Percentiles rank a stretch among this genome's conserved stretches.
These are phyloP conservation scores for Trichophyton mentagrophytes DNA, from an alignment of 2,329 filamentous ascomycete genomes.

Conservation along the genomic window DNA sequence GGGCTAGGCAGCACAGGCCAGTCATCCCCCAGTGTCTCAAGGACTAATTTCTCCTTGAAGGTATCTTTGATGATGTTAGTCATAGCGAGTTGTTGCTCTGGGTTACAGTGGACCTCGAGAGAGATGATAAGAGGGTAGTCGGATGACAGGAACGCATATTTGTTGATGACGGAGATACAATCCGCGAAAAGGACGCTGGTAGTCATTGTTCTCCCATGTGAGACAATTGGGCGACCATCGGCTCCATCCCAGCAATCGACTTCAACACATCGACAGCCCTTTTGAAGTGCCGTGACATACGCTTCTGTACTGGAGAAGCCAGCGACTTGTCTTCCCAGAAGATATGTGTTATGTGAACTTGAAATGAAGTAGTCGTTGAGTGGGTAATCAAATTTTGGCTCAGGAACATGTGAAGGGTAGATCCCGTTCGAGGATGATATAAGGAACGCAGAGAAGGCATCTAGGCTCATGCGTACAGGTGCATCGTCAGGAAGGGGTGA, in stretches of 20 bases:
- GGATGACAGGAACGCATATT: slow-evolving; percentile 84
- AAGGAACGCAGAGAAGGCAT: slow-evolving; percentile 65
- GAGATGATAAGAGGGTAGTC: slow-evolving; percentile 86
- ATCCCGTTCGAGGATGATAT: slow-evolving; percentile 61
- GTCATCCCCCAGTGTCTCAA: slow-evolving; percentile 58
- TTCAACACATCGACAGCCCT: slow-evolving; percentile 88
- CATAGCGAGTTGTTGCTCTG: slow-evolving; percentile 75
- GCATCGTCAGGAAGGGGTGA: slow-evolving; percentile 33
- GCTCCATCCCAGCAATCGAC: slow-evolving; percentile 96
- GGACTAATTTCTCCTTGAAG: slow-evolving; percentile 68
- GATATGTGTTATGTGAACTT: slow-evolving; percentile 96
- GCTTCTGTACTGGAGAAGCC: slow-evolving; percentile 88
- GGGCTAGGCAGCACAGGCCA: slow-evolving; percentile 65
- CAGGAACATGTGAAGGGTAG: slow-evolving; percentile 47
- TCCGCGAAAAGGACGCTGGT: slow-evolving; percentile 80
- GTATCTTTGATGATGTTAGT: slow-evolving; percentile 74
- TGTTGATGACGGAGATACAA: slow-evolving; percentile 83
- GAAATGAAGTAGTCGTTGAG: slow-evolving; percentile 97
- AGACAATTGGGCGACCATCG: slow-evolving; percentile 76
- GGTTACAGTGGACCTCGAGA: slow-evolving; percentile 84
- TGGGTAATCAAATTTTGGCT: slow-evolving; percentile 61
- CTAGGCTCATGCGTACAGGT: slow-evolving; percentile 53
- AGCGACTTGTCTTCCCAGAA: slow-evolving; percentile 77
- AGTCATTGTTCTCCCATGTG: slow-evolving; percentile 81
- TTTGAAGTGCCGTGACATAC: slow-evolving; percentile 77